A percentile compares a stretch with the other conserved stretches of the same genome.
Conservation (phyloP, 805 yeast species). For the Zygotorulaspora florentina region DNA sequence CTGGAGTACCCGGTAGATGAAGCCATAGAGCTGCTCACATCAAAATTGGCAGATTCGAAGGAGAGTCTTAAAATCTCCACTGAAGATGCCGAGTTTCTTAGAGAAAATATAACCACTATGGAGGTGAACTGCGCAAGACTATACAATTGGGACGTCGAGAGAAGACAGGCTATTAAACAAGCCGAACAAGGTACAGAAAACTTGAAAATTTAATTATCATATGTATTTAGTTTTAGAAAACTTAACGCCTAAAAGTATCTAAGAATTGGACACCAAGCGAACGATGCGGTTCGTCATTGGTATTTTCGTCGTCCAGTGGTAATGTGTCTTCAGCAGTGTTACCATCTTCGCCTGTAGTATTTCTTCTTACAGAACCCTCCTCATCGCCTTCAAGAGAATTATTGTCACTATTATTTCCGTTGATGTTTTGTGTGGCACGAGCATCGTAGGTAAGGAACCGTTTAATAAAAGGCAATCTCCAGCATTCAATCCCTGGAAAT, state of each 20-base stretch:
- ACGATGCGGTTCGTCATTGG: slow-evolving; percentile 58
- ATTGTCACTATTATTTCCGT: slow-evolving; percentile 4
- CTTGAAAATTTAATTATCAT: slow-evolving; percentile 21
- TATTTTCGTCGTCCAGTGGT: slow-evolving; percentile 32
- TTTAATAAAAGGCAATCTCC: slow-evolving; percentile 33
- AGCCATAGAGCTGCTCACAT: slow-evolving; percentile 65
- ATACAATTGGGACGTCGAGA: slow-evolving; percentile 83
- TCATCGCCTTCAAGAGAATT: slow-evolving; percentile 23
- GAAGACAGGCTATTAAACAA: slow-evolving; percentile 50
- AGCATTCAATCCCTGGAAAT: slow-evolving; percentile 40
- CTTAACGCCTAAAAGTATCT: slow-evolving; percentile 51
- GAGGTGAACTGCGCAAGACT: slow-evolving; percentile 95
- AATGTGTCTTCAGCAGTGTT: slow-evolving; percentile 10
- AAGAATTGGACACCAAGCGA: slow-evolving; percentile 58
- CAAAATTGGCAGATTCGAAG: slow-evolving; percentile 60
- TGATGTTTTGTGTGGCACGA: slow-evolving; percentile 12
- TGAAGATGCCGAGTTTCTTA: slow-evolving; percentile 83
- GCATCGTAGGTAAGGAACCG: slow-evolving; percentile 15
- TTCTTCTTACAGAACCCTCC: slow-evolving; percentile 29
- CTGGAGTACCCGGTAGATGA: slow-evolving; percentile 88
- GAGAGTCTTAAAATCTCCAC: slow-evolving; percentile 55
- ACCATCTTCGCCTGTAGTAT: slow-evolving; percentile 15
- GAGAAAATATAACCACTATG: slow-evolving; percentile 94
- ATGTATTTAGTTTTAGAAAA: neutral
- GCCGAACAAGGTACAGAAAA: slow-evolving; percentile 41